Base-by-base conservation (phyloP, 352 stramenopile genomes). In the Phytophthora cryptogea region DNA sequence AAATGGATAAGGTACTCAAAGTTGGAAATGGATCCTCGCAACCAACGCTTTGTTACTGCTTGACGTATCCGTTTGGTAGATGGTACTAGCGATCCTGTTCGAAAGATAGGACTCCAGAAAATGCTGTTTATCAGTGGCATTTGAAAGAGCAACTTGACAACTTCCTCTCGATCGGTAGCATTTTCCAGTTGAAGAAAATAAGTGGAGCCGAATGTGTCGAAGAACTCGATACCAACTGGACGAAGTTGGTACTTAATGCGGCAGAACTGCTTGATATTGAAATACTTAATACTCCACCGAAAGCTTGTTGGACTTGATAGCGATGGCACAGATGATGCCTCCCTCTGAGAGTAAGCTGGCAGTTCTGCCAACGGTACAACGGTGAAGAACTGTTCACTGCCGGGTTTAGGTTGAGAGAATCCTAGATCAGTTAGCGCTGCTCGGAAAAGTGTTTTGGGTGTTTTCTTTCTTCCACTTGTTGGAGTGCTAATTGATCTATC, bases 1-100 rank as follows among this genome's bases (percentile, higher is more conserved):
- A 99, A 71, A 66, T 98, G 84, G 46, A 98, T 96, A 14, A 99
- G 70, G 66, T 99, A 99, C 59, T 99, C 97, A 69, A 98, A 99
- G 55, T 92, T 94, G 1, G 82, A 90, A 14, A 94, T 85, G 0
- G 48, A 50, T 0, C 86, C 82, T 13, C 83, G 79, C 9, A 85
- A 40, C 83, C 83, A 93, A 28, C 80, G 72, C 48, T 93, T 93
- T 14, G 78, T 91, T 5, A 88, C 57, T 8, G 74, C 59, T 41
- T 91, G 80, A 2, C 83, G 81, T 26, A 93, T 88, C 23, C 75
- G 58, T 49, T 93, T 93, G 6, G 77, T 54, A 0, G 84, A 90
- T n/a, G 85, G 61, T 1, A 75, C 76, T 4, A 90, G 51, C 3
- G 84, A 78, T 16, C 72, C 84, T 0, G 78, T 86, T 1, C 83